Base-by-base conservation (phyloP, 768 basidiomycete genomes). In the Boletus fagicola region DNA sequence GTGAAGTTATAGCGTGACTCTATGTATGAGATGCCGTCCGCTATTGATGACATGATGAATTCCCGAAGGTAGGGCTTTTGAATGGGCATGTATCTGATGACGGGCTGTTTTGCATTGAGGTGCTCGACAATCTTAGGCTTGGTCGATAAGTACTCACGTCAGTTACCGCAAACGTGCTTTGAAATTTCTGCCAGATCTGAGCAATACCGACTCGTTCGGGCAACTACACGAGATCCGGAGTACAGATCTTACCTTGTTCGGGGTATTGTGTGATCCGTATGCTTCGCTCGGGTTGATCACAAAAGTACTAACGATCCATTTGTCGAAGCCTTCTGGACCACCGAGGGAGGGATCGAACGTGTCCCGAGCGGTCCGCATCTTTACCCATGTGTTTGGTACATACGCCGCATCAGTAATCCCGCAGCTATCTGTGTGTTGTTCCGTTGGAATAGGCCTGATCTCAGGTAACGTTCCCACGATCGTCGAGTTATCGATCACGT, bases 1-100 rank as follows among this genome's bases (percentile, higher is more conserved):
- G 60, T 67, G 56, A 80, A 80, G 62, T 73, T 74, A 33, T 77
- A 70, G 5, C 78, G 71, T 8, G 75, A 65, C 60, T 80, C 80
- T 22, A 75, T 65, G 56, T 81, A 80, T 9, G 74, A 76, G 45
- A 80, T 75, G 4, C 80, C 79, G 56, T 81, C 80, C 5, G 70
- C 74, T 26, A 81, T 69, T 8, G 74, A 76, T 30, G 74, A 69
- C 38, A 69, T 53, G 58, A 81, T 62, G 60, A 77, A 76, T 52
- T 74, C 62, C 15, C 57, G 60, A 16, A 66, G 48, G 40, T 66
- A 54, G 12, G 52, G 50, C 26, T 45, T 54, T 35, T 59, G 63
- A 36, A 68, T 59, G 16, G 66, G 65, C 53, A 68, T 49, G 31
- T 62, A 68, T 57, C 66, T 65, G 36, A 66, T 62, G 18, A 66